Percentiles rank a stretch among this genome's conserved stretches.
phyloP scores from a whole-genome alignment of 2,329 filamentous ascomycete species.

The Metarhizium brunneum region DNA sequence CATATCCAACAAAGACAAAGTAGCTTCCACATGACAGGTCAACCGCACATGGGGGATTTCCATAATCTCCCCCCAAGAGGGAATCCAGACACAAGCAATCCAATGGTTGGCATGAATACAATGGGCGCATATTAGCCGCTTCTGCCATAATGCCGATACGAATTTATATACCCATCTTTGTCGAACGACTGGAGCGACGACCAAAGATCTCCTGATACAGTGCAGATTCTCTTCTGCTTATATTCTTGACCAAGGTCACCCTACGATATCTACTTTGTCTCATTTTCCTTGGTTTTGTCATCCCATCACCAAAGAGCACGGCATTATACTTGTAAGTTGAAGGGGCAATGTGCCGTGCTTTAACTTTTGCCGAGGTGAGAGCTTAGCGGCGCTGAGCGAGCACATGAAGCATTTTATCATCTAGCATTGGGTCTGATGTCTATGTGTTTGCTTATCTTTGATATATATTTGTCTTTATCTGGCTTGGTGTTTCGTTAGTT shows the following conservation, averaged over 20 bases:
- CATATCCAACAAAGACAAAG: slow-evolving; percentile 20
- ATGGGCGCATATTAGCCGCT: slow-evolving; percentile 11
- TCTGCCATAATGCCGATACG: slow-evolving; percentile 11
- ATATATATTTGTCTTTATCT: not conserved
- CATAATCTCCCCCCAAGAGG: slow-evolving; percentile 39
- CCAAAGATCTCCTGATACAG: not conserved
- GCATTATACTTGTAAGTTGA: not conserved
- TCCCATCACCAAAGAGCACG: not conserved
- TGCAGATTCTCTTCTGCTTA: not conserved
- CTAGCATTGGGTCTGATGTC: not conserved
- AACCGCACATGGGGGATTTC: slow-evolving; percentile 30
- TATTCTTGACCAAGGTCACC: not conserved
- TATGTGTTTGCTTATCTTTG: not conserved
- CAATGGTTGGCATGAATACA: slow-evolving; percentile 18
- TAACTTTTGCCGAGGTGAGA: not conserved
- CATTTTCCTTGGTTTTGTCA: not conserved
- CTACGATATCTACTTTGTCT: not conserved
- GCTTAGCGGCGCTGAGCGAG: not conserved
- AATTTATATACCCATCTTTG: slow-evolving; percentile 14
- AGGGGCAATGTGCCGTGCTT: not conserved
- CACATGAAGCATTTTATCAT: not conserved
- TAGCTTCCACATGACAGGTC: slow-evolving; percentile 22
- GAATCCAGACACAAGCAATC: slow-evolving; percentile 24
- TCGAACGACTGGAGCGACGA: not conserved
- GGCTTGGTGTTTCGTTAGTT: not conserved